Percentiles rank a stretch among this genome's conserved stretches.
Evolutionary conservation across 2,329 filamentous ascomycete species (phyloP).

Genomic region (Phoma sp.): DNA sequence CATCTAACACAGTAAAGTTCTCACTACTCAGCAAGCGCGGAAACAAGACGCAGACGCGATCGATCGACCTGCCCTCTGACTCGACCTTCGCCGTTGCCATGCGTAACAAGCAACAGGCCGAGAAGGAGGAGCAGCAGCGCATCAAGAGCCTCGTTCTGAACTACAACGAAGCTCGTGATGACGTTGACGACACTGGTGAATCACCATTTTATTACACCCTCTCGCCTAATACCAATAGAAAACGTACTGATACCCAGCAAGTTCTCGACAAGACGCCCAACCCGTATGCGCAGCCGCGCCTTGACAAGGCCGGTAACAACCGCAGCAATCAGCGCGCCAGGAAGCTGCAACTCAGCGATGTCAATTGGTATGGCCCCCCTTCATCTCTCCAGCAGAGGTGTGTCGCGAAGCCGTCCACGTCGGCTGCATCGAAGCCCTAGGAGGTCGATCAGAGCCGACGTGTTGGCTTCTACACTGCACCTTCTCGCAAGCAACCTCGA

Average conservation of each 20-base stretch:
- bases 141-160: slow-evolving; percentile 98
- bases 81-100: slow-evolving; percentile 95
- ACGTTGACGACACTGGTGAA: slow-evolving; percentile 77
- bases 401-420: slow-evolving; percentile 13
- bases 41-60: slow-evolving; percentile 93
- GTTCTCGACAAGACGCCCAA: slow-evolving; percentile 52
- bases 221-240: slow-evolving; percentile 60
- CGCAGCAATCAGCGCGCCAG: slow-evolving; percentile 81
- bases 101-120: slow-evolving; percentile 93
- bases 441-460: slow-evolving; percentile 21
- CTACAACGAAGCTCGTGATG: slow-evolving; percentile 83
- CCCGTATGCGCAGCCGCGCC: slow-evolving; percentile 54
- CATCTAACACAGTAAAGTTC: slow-evolving; percentile 84
- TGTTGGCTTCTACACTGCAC: slow-evolving; percentile 8
- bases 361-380: slow-evolving; percentile 81
- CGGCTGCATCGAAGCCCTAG: slow-evolving; percentile 14
- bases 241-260: slow-evolving; percentile 45
- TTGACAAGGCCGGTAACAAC: slow-evolving; percentile 67
- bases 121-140: slow-evolving; percentile 94
- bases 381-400: slow-evolving; percentile 26
- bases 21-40: slow-evolving; percentile 94
- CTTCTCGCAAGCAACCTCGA: slow-evolving; percentile 15
- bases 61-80: slow-evolving; percentile 87
- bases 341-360: slow-evolving; percentile 93
- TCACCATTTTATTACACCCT: slow-evolving; percentile 51